phyloP scores from a whole-genome alignment of 768 basidiomycete genomes.

The Pisolithus sp. region DNA sequence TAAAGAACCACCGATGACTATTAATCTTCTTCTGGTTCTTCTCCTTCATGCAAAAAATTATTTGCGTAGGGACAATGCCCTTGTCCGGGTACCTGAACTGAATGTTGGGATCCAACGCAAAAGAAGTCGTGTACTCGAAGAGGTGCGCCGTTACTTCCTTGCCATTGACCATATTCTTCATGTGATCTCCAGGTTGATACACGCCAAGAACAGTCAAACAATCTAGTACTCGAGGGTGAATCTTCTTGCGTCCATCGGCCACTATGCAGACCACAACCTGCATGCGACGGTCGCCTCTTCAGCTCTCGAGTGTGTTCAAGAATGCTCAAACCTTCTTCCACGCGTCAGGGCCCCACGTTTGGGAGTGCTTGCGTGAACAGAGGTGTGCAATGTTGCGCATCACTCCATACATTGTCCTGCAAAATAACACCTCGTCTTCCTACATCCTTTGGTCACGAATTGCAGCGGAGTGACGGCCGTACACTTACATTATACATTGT shows the following conservation, averaged over 20 bases:
- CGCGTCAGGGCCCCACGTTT: conserved; percentile 92
- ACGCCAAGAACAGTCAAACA: conserved; percentile 90
- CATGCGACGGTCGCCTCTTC: neutral
- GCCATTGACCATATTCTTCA: conserved; percentile 62
- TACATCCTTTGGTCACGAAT: conserved; percentile 22
- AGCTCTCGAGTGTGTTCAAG: neutral
- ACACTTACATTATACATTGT: conserved; percentile 90
- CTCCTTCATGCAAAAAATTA: conserved; percentile 87
- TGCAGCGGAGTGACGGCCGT: conserved; percentile 3
- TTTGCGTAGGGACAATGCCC: conserved; percentile 91
- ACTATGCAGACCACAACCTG: conserved; percentile 91
- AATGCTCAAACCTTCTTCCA: conserved; percentile 79
- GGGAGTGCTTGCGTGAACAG: conserved; percentile 80
- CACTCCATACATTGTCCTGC: conserved; percentile 89
- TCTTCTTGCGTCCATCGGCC: conserved; percentile 77
- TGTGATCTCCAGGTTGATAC: conserved; percentile 67
- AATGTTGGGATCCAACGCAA: conserved; percentile 70
- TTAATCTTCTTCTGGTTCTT: conserved; percentile 97
- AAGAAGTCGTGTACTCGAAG: conserved; percentile 84
- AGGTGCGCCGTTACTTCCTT: conserved; percentile 68
- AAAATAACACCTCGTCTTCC: conserved; percentile 89
- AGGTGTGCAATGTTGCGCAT: conserved; percentile 83
- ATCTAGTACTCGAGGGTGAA: conserved; percentile 80
- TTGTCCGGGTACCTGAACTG: conserved; percentile 88
- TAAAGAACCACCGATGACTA: conserved; percentile 96